Conservation (phyloP, 768 basidiomycete genomes). For the Agrocybe chaxingu region DNA sequence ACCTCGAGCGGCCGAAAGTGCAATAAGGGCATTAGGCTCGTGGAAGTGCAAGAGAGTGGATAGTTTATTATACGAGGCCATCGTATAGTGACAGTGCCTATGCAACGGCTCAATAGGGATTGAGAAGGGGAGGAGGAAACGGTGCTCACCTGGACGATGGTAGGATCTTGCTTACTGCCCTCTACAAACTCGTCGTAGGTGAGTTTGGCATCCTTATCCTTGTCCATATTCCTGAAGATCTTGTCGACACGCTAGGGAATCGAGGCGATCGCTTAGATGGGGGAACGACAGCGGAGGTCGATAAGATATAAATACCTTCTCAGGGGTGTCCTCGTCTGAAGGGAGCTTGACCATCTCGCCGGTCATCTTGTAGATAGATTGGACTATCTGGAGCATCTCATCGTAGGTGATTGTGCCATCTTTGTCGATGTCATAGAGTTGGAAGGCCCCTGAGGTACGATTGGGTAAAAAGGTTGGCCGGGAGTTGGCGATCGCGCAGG, state of each 20-base stretch:
- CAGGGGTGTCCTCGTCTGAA: constrained; percentile 98
- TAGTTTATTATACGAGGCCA: constrained; percentile 68
- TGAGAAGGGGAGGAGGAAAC: constrained; percentile 1
- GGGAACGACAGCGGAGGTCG: background rate
- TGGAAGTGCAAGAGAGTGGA: background rate
- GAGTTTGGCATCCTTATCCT: constrained; percentile 88
- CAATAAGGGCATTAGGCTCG: background rate
- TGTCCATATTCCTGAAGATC: constrained; percentile 97
- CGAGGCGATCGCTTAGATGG: background rate
- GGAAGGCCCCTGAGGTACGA: constrained; percentile 86
- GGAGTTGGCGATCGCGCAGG: background rate
- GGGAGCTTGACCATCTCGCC: constrained; percentile 99
- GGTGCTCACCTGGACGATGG: constrained; percentile 84
- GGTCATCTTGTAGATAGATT: constrained; percentile 99
- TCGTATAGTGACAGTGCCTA: constrained; percentile 95
- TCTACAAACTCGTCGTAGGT: constrained; percentile 98
- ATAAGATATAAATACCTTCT: constrained; percentile 62
- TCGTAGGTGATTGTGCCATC: constrained; percentile 98
- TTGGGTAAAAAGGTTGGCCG: constrained; percentile 10
- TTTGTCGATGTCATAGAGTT: constrained; percentile 97
- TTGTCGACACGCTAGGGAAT: constrained; percentile 86
- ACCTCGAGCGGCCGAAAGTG: background rate
- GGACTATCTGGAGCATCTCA: constrained; percentile 98
- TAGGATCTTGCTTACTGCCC: constrained; percentile 98
- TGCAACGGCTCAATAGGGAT: constrained; percentile 9